phyloP scores from a whole-genome alignment of 306 rosid genomes.

The Vicia sativa region DNA sequence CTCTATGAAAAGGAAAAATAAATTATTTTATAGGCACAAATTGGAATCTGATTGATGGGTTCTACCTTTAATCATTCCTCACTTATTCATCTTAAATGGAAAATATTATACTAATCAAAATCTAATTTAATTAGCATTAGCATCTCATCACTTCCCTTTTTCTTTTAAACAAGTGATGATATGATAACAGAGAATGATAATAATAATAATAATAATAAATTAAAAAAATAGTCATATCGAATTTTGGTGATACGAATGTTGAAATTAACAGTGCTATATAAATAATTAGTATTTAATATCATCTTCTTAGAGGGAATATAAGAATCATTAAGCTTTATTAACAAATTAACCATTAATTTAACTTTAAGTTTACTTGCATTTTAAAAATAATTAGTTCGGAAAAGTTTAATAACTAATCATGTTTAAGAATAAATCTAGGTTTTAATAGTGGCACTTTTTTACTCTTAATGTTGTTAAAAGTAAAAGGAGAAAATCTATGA shows the following conservation, averaged over 20 bases:
- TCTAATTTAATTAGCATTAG: conserved; percentile 40
- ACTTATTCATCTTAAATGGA: conserved; percentile 41
- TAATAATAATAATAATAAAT: conserved; percentile 41
- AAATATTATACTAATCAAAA: conserved; percentile 27
- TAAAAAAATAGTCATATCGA: conserved; percentile 61
- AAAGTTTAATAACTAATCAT: conserved; percentile 37
- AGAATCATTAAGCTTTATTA: conserved; percentile 52
- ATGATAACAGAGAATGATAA: conserved; percentile 39
- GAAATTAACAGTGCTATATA: conserved; percentile 52
- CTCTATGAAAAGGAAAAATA: conserved; percentile 55
- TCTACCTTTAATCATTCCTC: conserved; percentile 69
- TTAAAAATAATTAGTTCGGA: conserved; percentile 26
- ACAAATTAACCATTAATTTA: conserved; percentile 45
- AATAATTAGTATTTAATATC: conserved; percentile 33
- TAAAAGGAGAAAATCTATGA: background rate
- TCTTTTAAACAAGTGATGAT: conserved; percentile 38
- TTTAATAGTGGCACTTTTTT: background rate
- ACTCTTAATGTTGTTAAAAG: background rate
- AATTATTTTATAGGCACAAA: conserved; percentile 57
- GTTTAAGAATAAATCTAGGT: background rate
- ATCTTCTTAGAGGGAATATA: conserved; percentile 54
- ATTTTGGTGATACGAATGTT: conserved; percentile 71
- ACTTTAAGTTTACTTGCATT: conserved; percentile 44
- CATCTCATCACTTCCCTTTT: conserved; percentile 2
- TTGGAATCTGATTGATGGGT: conserved; percentile 85